Evolutionary conservation across 139 green algal species (phyloP).

Genomic region (Chlorella ohadii): DNA sequence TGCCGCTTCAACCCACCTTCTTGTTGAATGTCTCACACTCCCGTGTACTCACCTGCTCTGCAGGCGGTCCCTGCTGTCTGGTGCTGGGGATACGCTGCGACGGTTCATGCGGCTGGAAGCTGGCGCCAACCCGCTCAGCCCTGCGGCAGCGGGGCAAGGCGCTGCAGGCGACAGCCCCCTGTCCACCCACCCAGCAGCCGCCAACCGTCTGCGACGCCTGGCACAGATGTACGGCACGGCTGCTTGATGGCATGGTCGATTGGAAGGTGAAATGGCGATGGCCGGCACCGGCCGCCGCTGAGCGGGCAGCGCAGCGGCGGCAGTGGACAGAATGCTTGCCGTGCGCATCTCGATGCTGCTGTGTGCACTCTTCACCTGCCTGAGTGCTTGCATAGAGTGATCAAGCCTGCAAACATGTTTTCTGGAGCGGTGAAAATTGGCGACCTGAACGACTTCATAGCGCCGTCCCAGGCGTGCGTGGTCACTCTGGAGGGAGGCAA

Average conservation of each 20-base stretch:
- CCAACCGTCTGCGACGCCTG: constrained; percentile 21
- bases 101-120: constrained; percentile 23
- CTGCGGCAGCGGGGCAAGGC: too few species aligned
- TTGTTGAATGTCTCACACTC: too few species aligned
- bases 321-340: not conserved
- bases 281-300: not conserved
- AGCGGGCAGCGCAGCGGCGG: not conserved
- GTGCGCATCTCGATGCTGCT: not conserved
- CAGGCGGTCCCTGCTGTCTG: not conserved
- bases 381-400: not conserved
- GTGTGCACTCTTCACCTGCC: not conserved
- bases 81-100: not conserved
- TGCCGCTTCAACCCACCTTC: too few species aligned
- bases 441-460: constrained; percentile 96
- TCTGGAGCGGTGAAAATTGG: constrained; percentile 81
- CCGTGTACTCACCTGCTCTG: too few species aligned
- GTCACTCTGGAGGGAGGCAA: constrained; percentile 70
- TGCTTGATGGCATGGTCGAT: not conserved
- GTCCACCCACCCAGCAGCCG: constrained; percentile 12
- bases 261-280: not conserved
- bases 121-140: too few species aligned
- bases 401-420: constrained; percentile 54
- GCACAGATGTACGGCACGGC: not conserved
- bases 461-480: constrained; percentile 92
- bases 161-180: constrained; percentile 2